Evolutionary conservation across 2,329 filamentous ascomycete species (phyloP).

Genomic region (Pseudocercospora cruenta): DNA sequence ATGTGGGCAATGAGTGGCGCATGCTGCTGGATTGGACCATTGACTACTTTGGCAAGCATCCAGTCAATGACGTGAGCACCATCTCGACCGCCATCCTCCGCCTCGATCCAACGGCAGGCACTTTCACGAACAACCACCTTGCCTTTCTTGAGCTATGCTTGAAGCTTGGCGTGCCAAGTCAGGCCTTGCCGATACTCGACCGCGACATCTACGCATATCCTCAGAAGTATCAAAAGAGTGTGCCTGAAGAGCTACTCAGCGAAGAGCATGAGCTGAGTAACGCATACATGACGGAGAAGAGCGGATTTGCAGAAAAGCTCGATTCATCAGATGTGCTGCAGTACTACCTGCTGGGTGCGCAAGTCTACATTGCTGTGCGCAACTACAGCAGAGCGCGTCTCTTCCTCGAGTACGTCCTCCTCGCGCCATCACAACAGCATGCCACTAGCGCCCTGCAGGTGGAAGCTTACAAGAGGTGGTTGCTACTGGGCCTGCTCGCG

Average conservation of each 20-base stretch:
- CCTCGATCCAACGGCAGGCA: conserved; percentile 67
- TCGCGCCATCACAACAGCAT: conserved; percentile 66
- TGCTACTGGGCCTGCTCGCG: conserved; percentile 73
- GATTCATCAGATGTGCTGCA: conserved; percentile 58
- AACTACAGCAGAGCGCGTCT: conserved; percentile 50
- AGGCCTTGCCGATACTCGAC: conserved; percentile 65
- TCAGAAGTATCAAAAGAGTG: conserved; percentile 36
- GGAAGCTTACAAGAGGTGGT: conserved; percentile 90
- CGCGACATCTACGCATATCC: conserved; percentile 70
- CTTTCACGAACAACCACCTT: conserved; percentile 68
- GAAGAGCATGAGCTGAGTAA: conserved; percentile 49
- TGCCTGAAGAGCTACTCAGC: conserved; percentile 46
- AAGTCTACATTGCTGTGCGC: conserved; percentile 50
- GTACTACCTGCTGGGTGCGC: conserved; percentile 56
- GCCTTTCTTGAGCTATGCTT: conserved; percentile 61
- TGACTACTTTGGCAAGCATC: conserved; percentile 14
- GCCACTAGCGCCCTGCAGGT: conserved; percentile 74
- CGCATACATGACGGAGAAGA: conserved; percentile 63
- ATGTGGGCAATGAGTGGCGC: conserved; percentile 54
- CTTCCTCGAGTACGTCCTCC: conserved; percentile 58
- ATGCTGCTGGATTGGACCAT: conserved; percentile 47
- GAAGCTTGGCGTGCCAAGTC: conserved; percentile 56
- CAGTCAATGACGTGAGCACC: conserved; percentile 34
- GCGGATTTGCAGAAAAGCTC: conserved; percentile 60
- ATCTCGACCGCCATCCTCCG: conserved; percentile 61